Conservation (phyloP, 805 yeast species). For the Helenozyma baotianmanensis region DNA sequence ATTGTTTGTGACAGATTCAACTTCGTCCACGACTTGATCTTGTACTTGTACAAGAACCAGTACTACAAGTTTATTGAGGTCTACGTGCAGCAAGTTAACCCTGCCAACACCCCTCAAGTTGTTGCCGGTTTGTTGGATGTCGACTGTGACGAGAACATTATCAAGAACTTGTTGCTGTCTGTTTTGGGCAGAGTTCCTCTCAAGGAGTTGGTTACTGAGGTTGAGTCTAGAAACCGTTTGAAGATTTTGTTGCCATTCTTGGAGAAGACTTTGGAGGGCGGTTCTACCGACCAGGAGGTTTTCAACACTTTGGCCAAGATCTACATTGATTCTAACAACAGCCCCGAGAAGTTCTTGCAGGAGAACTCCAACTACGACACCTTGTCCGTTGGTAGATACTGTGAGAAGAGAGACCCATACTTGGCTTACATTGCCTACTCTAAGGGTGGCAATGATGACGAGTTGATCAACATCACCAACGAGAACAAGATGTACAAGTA, state of each 20-base stretch:
- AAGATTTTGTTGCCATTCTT: slow-evolving; percentile 89
- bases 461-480: slow-evolving; percentile 85
- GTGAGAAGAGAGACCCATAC: slow-evolving; percentile 99
- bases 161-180: slow-evolving; percentile 72
- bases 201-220: slow-evolving; percentile 83
- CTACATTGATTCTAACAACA: slow-evolving; percentile 95
- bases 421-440: slow-evolving; percentile 96
- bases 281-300: slow-evolving; percentile 85
- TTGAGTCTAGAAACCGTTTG: slow-evolving; percentile 92
- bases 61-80: slow-evolving; percentile 96
- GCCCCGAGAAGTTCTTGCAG: slow-evolving; percentile 92
- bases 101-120: slow-evolving; percentile 93
- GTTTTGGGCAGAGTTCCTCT: slow-evolving; percentile 95
- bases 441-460: slow-evolving; percentile 88
- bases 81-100: slow-evolving; percentile 96
- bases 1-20: slow-evolving; percentile 92
- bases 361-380: slow-evolving; percentile 90
- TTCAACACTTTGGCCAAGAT: slow-evolving; percentile 95
- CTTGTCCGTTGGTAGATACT: slow-evolving; percentile 92
- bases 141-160: slow-evolving; percentile 90
- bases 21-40: slow-evolving; percentile 88
- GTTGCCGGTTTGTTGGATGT: slow-evolving; percentile 94
- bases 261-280: slow-evolving; percentile 80
- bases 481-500: slow-evolving; percentile 98
- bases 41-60: slow-evolving; percentile 92